Evolutionary conservation across 2,329 filamentous ascomycete genomes (phyloP), one percentile per base, ranked within the genome.

Genomic region (Zasmidium cellare): DNA sequence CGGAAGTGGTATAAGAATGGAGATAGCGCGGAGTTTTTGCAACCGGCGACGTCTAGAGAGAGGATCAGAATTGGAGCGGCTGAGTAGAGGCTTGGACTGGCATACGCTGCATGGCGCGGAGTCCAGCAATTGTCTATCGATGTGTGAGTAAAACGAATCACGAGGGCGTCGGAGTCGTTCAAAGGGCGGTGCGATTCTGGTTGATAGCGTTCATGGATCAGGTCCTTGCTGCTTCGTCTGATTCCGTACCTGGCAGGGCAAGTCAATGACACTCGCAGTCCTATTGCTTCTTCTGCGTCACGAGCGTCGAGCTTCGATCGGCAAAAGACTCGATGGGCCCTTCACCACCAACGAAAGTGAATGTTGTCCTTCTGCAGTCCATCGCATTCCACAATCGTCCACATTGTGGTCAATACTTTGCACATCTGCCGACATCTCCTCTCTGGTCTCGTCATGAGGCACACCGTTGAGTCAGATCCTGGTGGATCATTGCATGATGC

Each of bases 1-100:
- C 31, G 50, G 25, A 57, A 55, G 31, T 65, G 63, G 63, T 61
- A 65, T 41, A 65, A 62, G 31, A 46, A 46, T 50, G 51, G 49
- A 48, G 56, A 50, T 2, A 53, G 47, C 25, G 57, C 51, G 24
- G 63, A 63, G 38, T 62, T 63, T 28, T 28, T 62, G 48, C 57
- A 50, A 31, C 58, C 53, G 1, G 55, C 44, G 20, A 51, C 19
- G 9, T 59, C 56, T 11, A 55, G 23, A 2, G 59, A 57, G 25
- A 38, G 48, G 14, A 41, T 53, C 20, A 28, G 44, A 14, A 28
- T 53, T 14, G 48, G 24, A 9, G 31, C 11, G 19, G 20, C 35
- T 18, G 50, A 52, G 16, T 52, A 25, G 14, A 7, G n/a, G 6
- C 12, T 18, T 51, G 16, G 25, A 38, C 19, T 38, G 12, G 6